These are phyloP conservation scores for Danielia oregonensis DNA, from an alignment of 805 yeast species.

Conservation along the genomic window DNA sequence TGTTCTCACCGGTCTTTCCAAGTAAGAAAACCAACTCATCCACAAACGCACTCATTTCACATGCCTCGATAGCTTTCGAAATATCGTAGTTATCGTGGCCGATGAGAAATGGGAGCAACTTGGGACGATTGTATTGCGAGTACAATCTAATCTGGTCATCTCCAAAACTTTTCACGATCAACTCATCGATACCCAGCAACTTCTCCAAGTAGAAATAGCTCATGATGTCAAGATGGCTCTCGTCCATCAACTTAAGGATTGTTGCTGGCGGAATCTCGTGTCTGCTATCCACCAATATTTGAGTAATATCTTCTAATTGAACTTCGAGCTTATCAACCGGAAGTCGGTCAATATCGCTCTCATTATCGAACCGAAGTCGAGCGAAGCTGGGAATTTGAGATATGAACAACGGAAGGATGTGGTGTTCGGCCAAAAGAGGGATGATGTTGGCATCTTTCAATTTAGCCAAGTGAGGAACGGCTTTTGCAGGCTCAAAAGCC, in stretches of 20 bases:
- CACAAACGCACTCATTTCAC: conserved; percentile 49
- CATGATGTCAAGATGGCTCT: conserved; percentile 43
- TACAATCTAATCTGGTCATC: conserved; percentile 63
- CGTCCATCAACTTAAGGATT: conserved; percentile 46
- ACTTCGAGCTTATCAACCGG: conserved; percentile 40
- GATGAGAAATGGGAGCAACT: conserved; percentile 59
- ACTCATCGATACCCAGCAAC: conserved; percentile 54
- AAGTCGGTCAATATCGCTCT: conserved; percentile 33
- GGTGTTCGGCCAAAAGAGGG: conserved; percentile 57
- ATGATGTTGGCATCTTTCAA: conserved; percentile 54
- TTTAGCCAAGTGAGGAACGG: conserved; percentile 60
- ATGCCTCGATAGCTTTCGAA: conserved; percentile 62
- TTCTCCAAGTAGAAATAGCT: conserved; percentile 64
- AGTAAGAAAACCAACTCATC: conserved; percentile 78
- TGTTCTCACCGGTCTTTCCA: conserved; percentile 78
- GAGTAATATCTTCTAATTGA: conserved; percentile 43
- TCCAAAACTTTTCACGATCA: conserved; percentile 54
- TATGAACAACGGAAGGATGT: conserved; percentile 52
- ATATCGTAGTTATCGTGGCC: conserved; percentile 62
- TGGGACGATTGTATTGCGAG: conserved; percentile 54
- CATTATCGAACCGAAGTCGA: conserved; percentile 32
- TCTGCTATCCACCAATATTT: conserved; percentile 56
- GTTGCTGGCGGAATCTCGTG: conserved; percentile 58
- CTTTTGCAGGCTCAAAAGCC: conserved; percentile 54
- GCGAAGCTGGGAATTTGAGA: conserved; percentile 51